Conservation (phyloP, 2,329 filamentous ascomycete genomes). For the Fusarium irregulare region DNA sequence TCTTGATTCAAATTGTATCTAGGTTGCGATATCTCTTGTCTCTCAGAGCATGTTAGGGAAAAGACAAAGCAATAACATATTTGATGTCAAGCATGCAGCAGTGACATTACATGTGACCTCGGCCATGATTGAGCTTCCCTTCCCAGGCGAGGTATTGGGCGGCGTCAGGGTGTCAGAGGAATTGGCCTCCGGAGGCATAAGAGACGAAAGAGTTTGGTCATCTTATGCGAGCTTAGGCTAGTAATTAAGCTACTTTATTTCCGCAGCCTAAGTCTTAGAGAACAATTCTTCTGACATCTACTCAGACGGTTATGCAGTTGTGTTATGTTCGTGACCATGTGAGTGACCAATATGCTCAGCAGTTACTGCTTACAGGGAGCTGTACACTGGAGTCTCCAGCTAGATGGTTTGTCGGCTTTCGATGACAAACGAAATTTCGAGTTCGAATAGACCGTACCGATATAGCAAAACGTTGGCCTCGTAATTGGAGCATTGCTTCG, state of each 20-base stretch:
- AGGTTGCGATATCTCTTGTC: background rate
- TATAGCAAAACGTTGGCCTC: background rate
- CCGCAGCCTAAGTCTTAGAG: background rate
- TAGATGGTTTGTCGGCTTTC: background rate
- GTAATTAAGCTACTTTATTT: background rate
- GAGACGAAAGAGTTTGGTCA: background rate
- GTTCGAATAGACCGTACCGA: background rate
- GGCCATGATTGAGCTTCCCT: background rate
- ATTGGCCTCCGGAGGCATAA: background rate
- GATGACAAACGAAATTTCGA: background rate
- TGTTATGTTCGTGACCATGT: background rate
- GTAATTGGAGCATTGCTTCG: background rate
- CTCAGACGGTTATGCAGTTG: background rate
- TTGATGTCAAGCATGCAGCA: background rate
- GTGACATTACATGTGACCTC: background rate
- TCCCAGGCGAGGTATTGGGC: background rate
- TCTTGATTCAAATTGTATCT: background rate
- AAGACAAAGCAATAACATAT: background rate
- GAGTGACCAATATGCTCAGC: background rate
- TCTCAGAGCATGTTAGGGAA: background rate
- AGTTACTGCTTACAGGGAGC: background rate
- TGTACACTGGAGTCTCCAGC: background rate
- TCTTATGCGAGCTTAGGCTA: background rate
- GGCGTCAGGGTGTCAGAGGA: background rate
- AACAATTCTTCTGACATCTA: background rate